A percentile compares a stretch with the other conserved stretches of the same genome.
Conservation (phyloP, 495 filamentous ascomycete species). For the Schizothecium vesticola region DNA sequence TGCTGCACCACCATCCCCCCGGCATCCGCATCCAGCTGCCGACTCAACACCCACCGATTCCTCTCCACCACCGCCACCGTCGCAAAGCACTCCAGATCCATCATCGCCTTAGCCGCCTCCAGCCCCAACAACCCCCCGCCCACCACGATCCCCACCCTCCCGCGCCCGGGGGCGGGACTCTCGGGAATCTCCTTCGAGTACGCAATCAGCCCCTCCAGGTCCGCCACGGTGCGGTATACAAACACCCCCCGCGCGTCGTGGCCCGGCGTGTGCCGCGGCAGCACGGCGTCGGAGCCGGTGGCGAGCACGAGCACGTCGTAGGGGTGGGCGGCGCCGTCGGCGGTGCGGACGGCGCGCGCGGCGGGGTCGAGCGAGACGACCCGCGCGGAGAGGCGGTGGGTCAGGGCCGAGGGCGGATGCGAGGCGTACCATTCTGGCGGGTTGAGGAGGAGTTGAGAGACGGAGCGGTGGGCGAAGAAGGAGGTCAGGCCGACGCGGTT, state of each 20-base stretch:
- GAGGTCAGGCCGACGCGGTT: conserved; percentile 93
- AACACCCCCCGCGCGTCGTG: conserved; percentile 85
- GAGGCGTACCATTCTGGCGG: conserved; percentile 71
- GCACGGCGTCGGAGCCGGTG: conserved; percentile 84
- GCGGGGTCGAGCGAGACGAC: conserved; percentile 65
- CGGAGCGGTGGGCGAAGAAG: conserved; percentile 86
- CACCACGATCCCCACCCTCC: conserved; percentile 70
- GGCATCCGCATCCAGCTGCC: conserved; percentile 83
- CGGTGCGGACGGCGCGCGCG: conserved; percentile 64
- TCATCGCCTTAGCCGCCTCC: conserved; percentile 94
- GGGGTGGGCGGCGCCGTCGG: conserved; percentile 60
- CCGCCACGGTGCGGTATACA: conserved; percentile 88
- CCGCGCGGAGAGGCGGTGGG: conserved; percentile 77
- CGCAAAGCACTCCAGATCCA: conserved; percentile 73
- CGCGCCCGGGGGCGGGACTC: conserved; percentile 47
- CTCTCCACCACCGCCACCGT: conserved; percentile 82
- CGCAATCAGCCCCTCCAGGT: conserved; percentile 74
- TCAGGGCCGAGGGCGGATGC: conserved; percentile 42
- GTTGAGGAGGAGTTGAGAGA: conserved; percentile 88
- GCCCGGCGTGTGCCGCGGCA: conserved; percentile 75
- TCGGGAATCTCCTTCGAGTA: conserved; percentile 45
- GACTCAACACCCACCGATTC: conserved; percentile 80
- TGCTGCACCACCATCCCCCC: conserved; percentile 81
- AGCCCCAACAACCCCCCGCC: conserved; percentile 88
- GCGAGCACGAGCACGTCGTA: conserved; percentile 90